Percentiles rank a stretch among this genome's conserved stretches.
phyloP scores from a whole-genome alignment of 495 filamentous ascomycete species.

The Tuber magnatum region DNA sequence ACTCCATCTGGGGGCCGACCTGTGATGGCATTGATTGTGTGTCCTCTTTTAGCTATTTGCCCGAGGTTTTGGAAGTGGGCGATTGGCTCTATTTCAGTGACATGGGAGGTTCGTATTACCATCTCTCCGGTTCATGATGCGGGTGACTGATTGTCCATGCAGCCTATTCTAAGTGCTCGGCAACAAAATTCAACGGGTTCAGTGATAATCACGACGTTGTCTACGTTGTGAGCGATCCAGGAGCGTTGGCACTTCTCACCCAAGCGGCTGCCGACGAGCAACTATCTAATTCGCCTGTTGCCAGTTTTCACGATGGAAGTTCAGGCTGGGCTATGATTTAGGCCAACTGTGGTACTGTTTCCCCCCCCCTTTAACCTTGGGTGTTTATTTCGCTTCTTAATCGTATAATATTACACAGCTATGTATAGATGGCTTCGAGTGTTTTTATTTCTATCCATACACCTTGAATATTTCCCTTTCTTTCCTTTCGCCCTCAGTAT shows the following conservation, averaged over 20 bases:
- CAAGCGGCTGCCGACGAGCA: constrained; percentile 29
- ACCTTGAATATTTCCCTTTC: background rate
- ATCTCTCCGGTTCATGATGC: background rate
- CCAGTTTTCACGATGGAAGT: background rate
- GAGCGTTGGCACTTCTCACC: constrained; percentile 67
- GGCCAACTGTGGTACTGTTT: background rate
- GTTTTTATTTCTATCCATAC: constrained; percentile 4
- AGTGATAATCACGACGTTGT: constrained; percentile 83
- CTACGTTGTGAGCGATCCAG: constrained; percentile 88
- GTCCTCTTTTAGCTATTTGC: constrained; percentile 63
- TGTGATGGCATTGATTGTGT: constrained; percentile 97
- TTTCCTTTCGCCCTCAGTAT: background rate
- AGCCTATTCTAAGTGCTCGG: constrained; percentile 94
- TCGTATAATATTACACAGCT: constrained; percentile 12
- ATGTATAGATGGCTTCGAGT: constrained; percentile 17
- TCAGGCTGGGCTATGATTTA: background rate
- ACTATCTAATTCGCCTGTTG: background rate
- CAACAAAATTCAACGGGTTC: constrained; percentile 98
- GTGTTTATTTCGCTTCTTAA: constrained; percentile 17
- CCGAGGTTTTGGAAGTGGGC: constrained; percentile 69
- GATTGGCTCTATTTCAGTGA: constrained; percentile 98
- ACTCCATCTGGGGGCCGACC: constrained; percentile 97
- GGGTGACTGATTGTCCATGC: constrained; percentile 22
- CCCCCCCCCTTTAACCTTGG: background rate
- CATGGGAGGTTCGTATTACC: constrained; percentile 59